Base-by-base conservation (phyloP, 805 yeast species). In the Candida cerambycidarum region DNA sequence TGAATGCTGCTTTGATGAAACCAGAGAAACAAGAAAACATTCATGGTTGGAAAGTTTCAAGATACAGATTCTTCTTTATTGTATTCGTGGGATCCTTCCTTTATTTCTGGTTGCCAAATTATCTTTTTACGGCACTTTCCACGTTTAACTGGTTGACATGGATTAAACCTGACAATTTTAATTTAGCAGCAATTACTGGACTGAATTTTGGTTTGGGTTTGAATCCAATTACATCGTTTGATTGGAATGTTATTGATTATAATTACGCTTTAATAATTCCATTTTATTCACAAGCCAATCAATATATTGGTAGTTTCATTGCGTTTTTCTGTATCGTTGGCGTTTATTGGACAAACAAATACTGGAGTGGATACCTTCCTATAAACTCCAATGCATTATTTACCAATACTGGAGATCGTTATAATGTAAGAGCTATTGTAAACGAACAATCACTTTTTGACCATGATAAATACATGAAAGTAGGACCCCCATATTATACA, bases 61-160 rank as follows among this genome's bases (percentile, higher is more conserved):
- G 58, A 31, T 58, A 53, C 42, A 10, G 32, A 7, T 62, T 54
- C 42, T 60, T 60, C 46, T 47, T 47, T 24, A 42, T 52, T 27
- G 23, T 39, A 0, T 49, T 53, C 13, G 41, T 33, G 18, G 48
- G 42, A 12, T 68, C 73, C 39, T 74, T 73, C 44, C 4, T 62
- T n/a, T 74, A 65, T 52, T 69, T 60, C 51, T 75, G 78, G 78
- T 15, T 75, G 16, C 79, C 79, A 24, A 53, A 66, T 41, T 74
- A 67, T 46, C 32, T 73, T 7, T 71, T 73, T 51, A 45, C 52
- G 10, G 75, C 75, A 3, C 53, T 75, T 10, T 69, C 73, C 5
- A 53, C 61, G 2, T 74, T 74, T 59, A 69, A 70, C 51, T 80
- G 85, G 86, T 67, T 76, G 50, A 67, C 76, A 3, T 80, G 83